Conservation (phyloP, 768 basidiomycete species). For the Pulveroboletus sp. region DNA sequence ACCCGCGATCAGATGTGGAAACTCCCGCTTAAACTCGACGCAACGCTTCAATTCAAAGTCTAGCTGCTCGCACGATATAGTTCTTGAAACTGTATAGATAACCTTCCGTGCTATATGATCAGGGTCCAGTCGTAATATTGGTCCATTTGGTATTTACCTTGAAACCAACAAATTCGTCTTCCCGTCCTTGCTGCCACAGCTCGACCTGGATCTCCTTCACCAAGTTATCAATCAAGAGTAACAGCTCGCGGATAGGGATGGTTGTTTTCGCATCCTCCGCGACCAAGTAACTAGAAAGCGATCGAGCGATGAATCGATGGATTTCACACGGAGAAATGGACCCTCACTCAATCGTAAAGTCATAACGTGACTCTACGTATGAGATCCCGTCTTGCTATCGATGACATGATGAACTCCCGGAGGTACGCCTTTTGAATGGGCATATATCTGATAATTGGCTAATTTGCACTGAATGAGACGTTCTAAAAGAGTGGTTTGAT, state of each 20-base stretch:
- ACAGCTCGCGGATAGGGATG: constrained; percentile 37
- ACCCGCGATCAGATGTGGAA: constrained; percentile 46
- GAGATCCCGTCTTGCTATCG: constrained; percentile 45
- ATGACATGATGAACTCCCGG: constrained; percentile 35
- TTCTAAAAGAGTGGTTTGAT: not conserved
- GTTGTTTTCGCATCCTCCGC: constrained; percentile 36
- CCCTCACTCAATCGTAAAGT: constrained; percentile 37
- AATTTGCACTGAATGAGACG: not conserved
- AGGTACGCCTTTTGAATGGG: constrained; percentile 18
- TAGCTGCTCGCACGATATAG: constrained; percentile 36
- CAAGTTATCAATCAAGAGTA: constrained; percentile 34
- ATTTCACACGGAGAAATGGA: not conserved
- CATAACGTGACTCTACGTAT: constrained; percentile 42
- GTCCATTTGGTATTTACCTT: constrained; percentile 28
- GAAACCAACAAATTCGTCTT: constrained; percentile 41
- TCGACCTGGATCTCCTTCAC: constrained; percentile 35
- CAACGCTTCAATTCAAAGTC: constrained; percentile 44
- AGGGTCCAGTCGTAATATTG: not conserved
- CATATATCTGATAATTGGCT: constrained; percentile 29
- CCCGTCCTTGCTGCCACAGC: constrained; percentile 34
- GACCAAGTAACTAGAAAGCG: constrained; percentile 37
- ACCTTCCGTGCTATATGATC: constrained; percentile 27
- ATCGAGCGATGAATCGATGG: not conserved
- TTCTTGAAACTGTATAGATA: constrained; percentile 41
- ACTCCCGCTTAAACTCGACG: constrained; percentile 41